Evolutionary conservation across 139 green algal genomes (phyloP).

Genomic region (Closterium sp.): DNA sequence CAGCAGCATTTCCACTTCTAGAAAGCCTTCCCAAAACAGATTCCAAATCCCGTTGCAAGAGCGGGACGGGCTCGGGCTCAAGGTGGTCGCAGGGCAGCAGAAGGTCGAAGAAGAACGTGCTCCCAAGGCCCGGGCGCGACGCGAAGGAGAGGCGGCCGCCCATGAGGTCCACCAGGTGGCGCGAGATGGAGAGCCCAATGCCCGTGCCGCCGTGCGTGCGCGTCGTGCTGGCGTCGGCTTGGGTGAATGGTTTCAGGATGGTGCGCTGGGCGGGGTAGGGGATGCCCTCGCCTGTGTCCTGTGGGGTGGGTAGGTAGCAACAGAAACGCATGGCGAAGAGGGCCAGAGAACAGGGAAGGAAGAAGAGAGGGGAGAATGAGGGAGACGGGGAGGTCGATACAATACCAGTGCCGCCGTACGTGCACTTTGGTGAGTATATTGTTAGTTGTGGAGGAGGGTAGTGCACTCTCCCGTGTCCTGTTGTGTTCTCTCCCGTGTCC

Average conservation of each 20-base stretch:
- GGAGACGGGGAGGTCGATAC: not conserved
- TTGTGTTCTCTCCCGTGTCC: too few relatives aligned
- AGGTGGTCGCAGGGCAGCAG: not conserved
- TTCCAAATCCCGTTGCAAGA: too few relatives aligned
- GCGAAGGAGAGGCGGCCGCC: constrained; percentile 6
- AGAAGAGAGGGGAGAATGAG: not conserved
- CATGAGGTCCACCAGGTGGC: constrained; percentile 15
- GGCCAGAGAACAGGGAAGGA: not conserved
- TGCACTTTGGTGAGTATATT: too few relatives aligned
- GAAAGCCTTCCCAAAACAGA: too few relatives aligned
- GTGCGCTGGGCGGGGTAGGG: not conserved
- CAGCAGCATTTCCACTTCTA: not conserved
- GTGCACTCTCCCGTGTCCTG: not conserved
- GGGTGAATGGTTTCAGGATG: not conserved
- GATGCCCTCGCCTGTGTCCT: constrained; percentile 19
- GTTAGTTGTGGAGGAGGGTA: too few relatives aligned
- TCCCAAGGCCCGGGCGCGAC: not conserved
- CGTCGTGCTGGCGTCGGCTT: constrained; percentile 1
- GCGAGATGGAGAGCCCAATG: constrained; percentile 19
- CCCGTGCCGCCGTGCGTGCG: constrained; percentile 18
- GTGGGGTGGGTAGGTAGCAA: not conserved
- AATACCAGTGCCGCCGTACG: not conserved
- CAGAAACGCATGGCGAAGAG: not conserved
- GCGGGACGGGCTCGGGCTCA: not conserved
- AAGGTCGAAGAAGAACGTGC: constrained; percentile 32